phyloP scores from a whole-genome alignment of 2,329 filamentous ascomycete genomes.

The Didymella sp. region DNA sequence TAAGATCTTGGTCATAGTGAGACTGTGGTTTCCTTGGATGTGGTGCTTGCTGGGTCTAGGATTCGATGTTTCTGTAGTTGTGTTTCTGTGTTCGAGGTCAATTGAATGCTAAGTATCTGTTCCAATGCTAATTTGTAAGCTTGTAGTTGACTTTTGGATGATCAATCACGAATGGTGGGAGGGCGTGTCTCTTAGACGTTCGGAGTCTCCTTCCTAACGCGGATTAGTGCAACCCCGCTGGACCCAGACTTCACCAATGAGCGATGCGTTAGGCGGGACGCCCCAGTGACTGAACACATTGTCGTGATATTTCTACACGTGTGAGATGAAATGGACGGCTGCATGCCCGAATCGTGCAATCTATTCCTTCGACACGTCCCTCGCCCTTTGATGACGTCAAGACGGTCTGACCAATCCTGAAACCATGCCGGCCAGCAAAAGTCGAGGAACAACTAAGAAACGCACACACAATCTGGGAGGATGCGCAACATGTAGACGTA shows the following conservation, averaged over 20 bases:
- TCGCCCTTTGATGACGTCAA: constrained; percentile 8
- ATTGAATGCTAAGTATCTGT: not conserved
- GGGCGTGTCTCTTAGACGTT: not conserved
- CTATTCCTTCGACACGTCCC: not conserved
- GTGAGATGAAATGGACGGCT: constrained; percentile 1
- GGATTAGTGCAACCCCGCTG: constrained; percentile 11
- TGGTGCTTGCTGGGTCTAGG: not conserved
- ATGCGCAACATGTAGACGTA: constrained; percentile 20
- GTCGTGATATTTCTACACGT: constrained; percentile 7
- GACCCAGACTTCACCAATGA: constrained; percentile 3
- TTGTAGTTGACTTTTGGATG: not conserved
- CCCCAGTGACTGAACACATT: not conserved
- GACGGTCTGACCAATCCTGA: not conserved
- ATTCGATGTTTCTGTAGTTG: not conserved
- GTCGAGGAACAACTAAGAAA: constrained; percentile 16
- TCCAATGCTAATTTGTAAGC: constrained; percentile 1
- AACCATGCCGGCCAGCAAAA: constrained; percentile 15
- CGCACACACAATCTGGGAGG: constrained; percentile 25
- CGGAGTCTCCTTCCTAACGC: constrained; percentile 13
- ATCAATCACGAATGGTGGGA: constrained; percentile 9
- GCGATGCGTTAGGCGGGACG: not conserved
- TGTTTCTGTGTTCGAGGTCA: not conserved
- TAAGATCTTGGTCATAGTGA: constrained; percentile 12
- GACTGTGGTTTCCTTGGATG: not conserved
- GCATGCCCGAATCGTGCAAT: not conserved